phyloP scores from a whole-genome alignment of 2,329 filamentous ascomycete species.

The Sarocladium oryzae region DNA sequence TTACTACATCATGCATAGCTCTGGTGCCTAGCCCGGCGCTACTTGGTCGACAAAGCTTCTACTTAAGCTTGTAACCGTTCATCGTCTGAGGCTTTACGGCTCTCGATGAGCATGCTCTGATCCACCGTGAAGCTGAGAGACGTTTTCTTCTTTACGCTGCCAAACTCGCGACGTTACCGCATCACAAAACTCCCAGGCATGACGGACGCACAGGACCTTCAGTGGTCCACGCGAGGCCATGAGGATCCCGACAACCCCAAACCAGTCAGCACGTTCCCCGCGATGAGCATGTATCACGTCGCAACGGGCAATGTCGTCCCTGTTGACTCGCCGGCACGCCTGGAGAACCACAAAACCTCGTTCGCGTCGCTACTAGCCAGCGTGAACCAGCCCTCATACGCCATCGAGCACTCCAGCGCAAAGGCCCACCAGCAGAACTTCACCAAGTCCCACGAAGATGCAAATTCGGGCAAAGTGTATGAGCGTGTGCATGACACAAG shows the following conservation, averaged over 20 bases:
- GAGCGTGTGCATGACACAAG: not conserved
- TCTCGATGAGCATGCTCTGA: not conserved
- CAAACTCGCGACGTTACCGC: not conserved
- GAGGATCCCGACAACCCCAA: slow-evolving; percentile 1
- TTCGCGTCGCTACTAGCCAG: not conserved
- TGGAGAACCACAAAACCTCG: slow-evolving; percentile 3
- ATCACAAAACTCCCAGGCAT: not conserved
- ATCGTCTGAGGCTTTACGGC: not conserved
- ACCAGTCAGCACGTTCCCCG: not conserved
- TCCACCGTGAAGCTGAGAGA: not conserved
- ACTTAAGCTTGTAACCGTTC: not conserved
- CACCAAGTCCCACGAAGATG: not conserved
- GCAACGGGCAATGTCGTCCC: not conserved
- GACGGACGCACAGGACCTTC: not conserved
- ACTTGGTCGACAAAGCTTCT: not conserved
- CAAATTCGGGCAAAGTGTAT: not conserved
- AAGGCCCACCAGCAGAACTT: not conserved
- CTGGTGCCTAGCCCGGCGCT: not conserved
- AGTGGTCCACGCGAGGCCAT: slow-evolving; percentile 4
- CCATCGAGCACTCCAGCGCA: not conserved
- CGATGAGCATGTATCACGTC: not conserved
- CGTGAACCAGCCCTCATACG: not conserved
- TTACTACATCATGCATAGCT: not conserved
- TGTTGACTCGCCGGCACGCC: not conserved
- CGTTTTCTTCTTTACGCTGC: not conserved